These are phyloP conservation scores for Calocybe indica DNA, from an alignment of 768 basidiomycete genomes.

Conservation along the genomic window DNA sequence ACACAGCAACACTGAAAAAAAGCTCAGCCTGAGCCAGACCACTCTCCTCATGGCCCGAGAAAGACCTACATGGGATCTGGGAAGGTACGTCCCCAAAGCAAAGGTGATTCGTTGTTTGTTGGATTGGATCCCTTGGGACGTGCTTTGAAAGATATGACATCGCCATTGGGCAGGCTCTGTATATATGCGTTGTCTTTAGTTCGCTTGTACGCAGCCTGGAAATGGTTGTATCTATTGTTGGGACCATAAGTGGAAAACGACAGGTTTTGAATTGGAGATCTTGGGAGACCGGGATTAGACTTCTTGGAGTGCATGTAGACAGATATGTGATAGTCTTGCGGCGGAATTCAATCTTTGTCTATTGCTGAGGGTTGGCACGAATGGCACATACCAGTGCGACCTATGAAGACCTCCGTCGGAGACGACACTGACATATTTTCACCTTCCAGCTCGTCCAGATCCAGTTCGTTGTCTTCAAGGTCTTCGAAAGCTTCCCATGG, in stretches of 20 bases:
- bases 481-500: constrained; percentile 48
- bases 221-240: constrained; percentile 74
- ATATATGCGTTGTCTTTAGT: constrained; percentile 79
- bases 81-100: constrained; percentile 59
- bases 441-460: constrained; percentile 39
- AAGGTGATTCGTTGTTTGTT: constrained; percentile 24
- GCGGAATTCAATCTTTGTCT: background rate
- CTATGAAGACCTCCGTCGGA: constrained; percentile 44
- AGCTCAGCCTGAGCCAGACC: constrained; percentile 3
- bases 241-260: constrained; percentile 92
- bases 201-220: constrained; percentile 68
- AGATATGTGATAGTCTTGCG: constrained; percentile 80
- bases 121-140: background rate
- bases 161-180: constrained; percentile 74
- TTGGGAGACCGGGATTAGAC: constrained; percentile 16
- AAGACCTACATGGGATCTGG: constrained; percentile 59
- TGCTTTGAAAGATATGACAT: constrained; percentile 68
- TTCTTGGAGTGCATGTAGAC: constrained; percentile 58
- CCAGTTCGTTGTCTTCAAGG: constrained; percentile 41
- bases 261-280: constrained; percentile 65
- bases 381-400: constrained; percentile 38
- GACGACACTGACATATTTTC: constrained; percentile 28
- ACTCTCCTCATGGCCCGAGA: background rate
- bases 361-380: background rate
- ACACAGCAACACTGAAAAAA: constrained; percentile 65